A percentile compares a stretch with the other conserved stretches of the same genome.
Conservation (phyloP, 345 rosid genomes). For the Corchorus capsularis region DNA sequence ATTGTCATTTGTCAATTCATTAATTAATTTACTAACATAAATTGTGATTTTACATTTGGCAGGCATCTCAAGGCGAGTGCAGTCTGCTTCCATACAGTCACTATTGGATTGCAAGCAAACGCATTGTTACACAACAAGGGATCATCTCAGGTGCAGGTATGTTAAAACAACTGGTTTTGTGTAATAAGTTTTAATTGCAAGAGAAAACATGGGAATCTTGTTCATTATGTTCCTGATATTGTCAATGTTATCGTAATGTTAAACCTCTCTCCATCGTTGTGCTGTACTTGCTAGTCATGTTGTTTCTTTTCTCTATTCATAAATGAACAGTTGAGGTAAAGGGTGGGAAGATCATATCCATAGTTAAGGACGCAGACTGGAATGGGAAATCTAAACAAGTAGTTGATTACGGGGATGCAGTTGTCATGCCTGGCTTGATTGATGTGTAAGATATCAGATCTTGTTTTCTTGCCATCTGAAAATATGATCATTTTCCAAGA, state of each 20-base stretch:
- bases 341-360: slow-evolving; percentile 54
- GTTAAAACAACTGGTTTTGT: neutral
- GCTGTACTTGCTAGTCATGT: neutral
- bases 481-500: neutral
- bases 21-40: neutral
- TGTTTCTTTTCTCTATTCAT: slow-evolving; percentile 12
- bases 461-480: slow-evolving; percentile 1
- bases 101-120: slow-evolving; percentile 75
- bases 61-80: slow-evolving; percentile 49
- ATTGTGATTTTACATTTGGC: slow-evolving; percentile 22
- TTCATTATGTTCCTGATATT: neutral
- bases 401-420: slow-evolving; percentile 82
- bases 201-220: slow-evolving; percentile 8
- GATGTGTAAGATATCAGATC: slow-evolving; percentile 65
- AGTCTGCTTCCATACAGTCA: slow-evolving; percentile 72
- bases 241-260: neutral
- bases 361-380: slow-evolving; percentile 72
- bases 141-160: slow-evolving; percentile 84
- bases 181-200: neutral
- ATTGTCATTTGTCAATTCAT: neutral
- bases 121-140: slow-evolving; percentile 69
- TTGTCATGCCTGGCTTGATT: slow-evolving; percentile 91
- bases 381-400: slow-evolving; percentile 41
- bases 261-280: neutral
- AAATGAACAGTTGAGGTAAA: slow-evolving; percentile 67